phyloP scores from a whole-genome alignment of 495 filamentous ascomycete species.

The Aspergillus sparsus region DNA sequence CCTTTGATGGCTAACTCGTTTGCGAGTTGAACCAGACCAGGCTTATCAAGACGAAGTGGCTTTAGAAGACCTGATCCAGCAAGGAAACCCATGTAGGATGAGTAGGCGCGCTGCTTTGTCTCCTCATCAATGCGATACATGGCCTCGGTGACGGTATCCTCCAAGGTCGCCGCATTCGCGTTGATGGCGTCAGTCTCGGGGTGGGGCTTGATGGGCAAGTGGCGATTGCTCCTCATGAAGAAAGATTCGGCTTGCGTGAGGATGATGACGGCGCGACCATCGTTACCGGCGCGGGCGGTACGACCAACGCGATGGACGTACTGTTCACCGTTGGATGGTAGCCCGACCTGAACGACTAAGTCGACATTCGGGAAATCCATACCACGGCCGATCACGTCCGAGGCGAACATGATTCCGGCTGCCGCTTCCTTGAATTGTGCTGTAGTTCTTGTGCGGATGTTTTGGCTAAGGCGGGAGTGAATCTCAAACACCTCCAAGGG shows the following conservation, averaged over 20 bases:
- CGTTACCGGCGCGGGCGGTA: constrained; percentile 65
- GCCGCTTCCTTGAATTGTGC: constrained; percentile 59
- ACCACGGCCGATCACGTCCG: constrained; percentile 70
- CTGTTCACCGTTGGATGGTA: constrained; percentile 69
- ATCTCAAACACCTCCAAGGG: constrained; percentile 55
- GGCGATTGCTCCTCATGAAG: constrained; percentile 55
- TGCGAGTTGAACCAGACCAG: constrained; percentile 46
- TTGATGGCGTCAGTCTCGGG: constrained; percentile 42
- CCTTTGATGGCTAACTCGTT: constrained; percentile 46
- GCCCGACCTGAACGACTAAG: constrained; percentile 81
- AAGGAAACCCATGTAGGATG: constrained; percentile 55
- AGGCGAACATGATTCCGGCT: constrained; percentile 61
- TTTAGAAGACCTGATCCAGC: constrained; percentile 43
- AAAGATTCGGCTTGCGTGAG: constrained; percentile 60
- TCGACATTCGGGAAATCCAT: constrained; percentile 97
- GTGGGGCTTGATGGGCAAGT: constrained; percentile 57
- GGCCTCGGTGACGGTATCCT: constrained; percentile 29
- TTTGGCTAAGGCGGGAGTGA: constrained; percentile 62
- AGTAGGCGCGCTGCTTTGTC: constrained; percentile 56
- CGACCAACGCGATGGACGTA: constrained; percentile 89
- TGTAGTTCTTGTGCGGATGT: constrained; percentile 57
- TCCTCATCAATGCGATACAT: constrained; percentile 49
- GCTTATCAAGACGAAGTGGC: constrained; percentile 40
- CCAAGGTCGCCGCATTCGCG: constrained; percentile 26
- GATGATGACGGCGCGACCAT: constrained; percentile 67